Conservation (phyloP, 148 eudicot species). For the Arbutus unedo region DNA sequence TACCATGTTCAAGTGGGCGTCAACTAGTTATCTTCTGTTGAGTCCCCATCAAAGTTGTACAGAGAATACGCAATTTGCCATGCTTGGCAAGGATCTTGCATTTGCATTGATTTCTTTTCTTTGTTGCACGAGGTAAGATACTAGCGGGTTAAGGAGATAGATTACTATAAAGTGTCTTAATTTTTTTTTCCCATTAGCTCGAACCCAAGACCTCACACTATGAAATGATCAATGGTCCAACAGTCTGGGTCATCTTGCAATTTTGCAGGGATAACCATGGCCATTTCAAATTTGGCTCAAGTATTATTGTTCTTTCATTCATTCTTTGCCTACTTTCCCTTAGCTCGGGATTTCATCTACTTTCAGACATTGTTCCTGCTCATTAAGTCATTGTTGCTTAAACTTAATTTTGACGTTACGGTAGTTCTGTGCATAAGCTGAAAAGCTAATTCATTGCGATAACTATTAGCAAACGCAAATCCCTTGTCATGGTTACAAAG, state of each 20-base stretch:
- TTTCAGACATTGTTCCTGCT: not conserved
- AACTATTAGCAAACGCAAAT: not conserved
- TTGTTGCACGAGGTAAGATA: not conserved
- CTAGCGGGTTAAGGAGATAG: not conserved
- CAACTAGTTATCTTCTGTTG: not conserved
- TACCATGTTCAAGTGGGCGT: not conserved
- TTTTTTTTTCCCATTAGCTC: not conserved
- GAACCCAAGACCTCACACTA: not conserved
- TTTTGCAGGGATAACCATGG: not conserved
- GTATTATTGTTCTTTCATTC: not conserved
- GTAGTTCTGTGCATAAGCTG: not conserved
- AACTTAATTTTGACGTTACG: not conserved
- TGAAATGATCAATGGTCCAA: not conserved
- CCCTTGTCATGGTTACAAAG: not conserved
- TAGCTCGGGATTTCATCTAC: not conserved
- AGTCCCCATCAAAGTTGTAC: not conserved
- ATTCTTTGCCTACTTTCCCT: not conserved
- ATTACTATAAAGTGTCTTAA: not conserved
- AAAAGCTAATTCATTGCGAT: not conserved
- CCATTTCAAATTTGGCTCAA: not conserved
- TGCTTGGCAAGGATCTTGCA: not conserved
- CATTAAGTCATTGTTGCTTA: not conserved
- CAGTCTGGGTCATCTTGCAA: not conserved
- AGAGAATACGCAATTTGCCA: not conserved
- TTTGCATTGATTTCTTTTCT: not conserved